Evolutionary conservation across 2,329 filamentous ascomycete species (phyloP).

Genomic region (Neodidymelliopsis sp.): DNA sequence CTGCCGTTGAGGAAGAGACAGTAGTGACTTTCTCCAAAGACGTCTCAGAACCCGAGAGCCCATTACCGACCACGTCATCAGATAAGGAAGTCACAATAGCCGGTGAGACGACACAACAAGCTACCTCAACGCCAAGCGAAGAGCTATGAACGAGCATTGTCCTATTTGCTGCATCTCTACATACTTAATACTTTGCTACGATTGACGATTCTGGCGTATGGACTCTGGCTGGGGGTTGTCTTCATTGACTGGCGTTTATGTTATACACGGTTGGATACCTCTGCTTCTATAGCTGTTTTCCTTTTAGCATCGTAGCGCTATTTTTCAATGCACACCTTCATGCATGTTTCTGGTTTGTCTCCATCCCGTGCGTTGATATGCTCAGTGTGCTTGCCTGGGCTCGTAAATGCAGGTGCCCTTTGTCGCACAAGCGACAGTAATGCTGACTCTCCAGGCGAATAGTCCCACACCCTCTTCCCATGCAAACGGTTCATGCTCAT

Average conservation of each 20-base stretch:
- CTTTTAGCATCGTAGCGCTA: not conserved
- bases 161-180: slow-evolving; percentile 3
- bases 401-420: no score
- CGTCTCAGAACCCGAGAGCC: not conserved
- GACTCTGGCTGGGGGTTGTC: not conserved
- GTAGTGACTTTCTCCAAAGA: no score
- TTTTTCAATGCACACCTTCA: not conserved
- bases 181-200: slow-evolving; percentile 5
- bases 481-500: no score
- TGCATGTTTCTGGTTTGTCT: not conserved
- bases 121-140: not conserved
- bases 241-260: slow-evolving; percentile 4
- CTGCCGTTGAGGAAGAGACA: no score
- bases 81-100: not conserved
- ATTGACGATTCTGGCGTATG: slow-evolving; percentile 8
- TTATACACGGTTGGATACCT: slow-evolving; percentile 7
- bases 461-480: no score
- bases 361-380: no score
- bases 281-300: slow-evolving; percentile 1
- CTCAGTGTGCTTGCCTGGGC: no score
- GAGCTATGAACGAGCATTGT: not conserved
- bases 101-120: not conserved
- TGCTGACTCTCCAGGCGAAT: no score
- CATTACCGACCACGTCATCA: not conserved
- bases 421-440: no score